A percentile compares a stretch with the other conserved stretches of the same genome.
Conservation (phyloP, 1,284 basidiomycete species). For the Naganishia albida region DNA sequence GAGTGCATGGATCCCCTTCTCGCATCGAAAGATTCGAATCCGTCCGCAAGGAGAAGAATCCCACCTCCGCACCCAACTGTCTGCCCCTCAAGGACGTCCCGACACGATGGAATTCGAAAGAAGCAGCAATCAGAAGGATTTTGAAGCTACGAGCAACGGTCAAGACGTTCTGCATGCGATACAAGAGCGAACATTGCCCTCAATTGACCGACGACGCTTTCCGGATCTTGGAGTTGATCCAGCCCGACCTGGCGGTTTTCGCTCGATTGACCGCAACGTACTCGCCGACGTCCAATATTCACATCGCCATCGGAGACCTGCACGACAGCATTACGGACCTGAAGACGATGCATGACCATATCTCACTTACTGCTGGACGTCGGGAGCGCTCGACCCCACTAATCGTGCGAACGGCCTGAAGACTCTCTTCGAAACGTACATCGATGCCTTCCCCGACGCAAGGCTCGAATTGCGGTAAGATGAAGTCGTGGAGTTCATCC, state of each 20-base stretch:
- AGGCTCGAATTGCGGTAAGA: not conserved
- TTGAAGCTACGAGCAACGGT: not conserved
- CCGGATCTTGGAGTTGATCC: not conserved
- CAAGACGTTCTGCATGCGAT: not conserved
- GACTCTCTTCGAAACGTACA: constrained; percentile 9
- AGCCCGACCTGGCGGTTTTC: constrained; percentile 1
- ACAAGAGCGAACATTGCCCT: not conserved
- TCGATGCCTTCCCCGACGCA: too few relatives aligned
- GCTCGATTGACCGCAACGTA: not conserved
- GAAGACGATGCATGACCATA: not conserved
- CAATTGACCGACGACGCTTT: not conserved
- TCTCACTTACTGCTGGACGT: too few relatives aligned
- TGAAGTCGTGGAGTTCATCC: constrained; percentile 7
- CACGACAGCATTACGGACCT: not conserved
- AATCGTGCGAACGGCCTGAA: constrained; percentile 1
- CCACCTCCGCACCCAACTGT: not conserved
- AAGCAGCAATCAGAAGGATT: not conserved
- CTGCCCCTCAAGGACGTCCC: constrained; percentile 14
- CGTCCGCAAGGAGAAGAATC: not conserved
- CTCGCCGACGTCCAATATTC: not conserved
- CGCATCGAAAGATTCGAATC: not conserved
- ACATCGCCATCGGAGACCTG: not conserved
- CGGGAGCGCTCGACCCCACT: not conserved
- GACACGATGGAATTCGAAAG: constrained; percentile 14
- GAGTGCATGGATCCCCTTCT: not conserved